Base-by-base conservation (phyloP, 495 filamentous ascomycete species). In the Cercophora sp. region DNA sequence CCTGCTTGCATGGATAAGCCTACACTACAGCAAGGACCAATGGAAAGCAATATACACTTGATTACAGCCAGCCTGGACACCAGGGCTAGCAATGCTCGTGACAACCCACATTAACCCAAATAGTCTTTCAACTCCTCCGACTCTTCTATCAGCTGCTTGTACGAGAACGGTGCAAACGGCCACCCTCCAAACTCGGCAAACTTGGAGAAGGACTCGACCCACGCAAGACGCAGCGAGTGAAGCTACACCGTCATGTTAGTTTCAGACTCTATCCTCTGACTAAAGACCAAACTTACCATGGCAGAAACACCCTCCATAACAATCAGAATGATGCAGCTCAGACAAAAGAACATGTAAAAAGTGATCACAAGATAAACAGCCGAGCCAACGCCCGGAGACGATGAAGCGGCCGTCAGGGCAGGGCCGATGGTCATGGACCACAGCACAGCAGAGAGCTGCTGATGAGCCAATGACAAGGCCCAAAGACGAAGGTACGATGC, bases 181-280 rank as follows among this genome's bases (percentile, higher is more conserved):
- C 93, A 79, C 36, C 93, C 93, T 48, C 91, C 91, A 55, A 95
- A 95, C 66, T 96, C 86, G 74, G 96, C 96, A 76, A 96, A 95
- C 73, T 98, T 98, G 73, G 89, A 93, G 83, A 97, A 96, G n/a
- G 93, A 91, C 69, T 99, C 93, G 52, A 99, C 93, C 93, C 93
- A 99, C 64, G 96, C 94, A 52, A 99, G 79, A 76, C 93, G 83
- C 58, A 99, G 77, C 54, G 87, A 90, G 71, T 97, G 94, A 75
- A 96, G 80, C 72, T 74, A 23, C 18, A 5, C 25, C 41, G 24
- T 31, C 5, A 5, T 44, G 44, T 24, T 27, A 20, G 32, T 13
- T 19, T 29, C 4, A 19, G 4, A 11, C 25, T 5, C 10, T 8
- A 18, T 11, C 0, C 1, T 10, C 10, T 16, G 15, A n/a, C n/a